Evolutionary conservation across 2,329 filamentous ascomycete genomes (phyloP).

Genomic region (Neoscytalidium dimidiatum): DNA sequence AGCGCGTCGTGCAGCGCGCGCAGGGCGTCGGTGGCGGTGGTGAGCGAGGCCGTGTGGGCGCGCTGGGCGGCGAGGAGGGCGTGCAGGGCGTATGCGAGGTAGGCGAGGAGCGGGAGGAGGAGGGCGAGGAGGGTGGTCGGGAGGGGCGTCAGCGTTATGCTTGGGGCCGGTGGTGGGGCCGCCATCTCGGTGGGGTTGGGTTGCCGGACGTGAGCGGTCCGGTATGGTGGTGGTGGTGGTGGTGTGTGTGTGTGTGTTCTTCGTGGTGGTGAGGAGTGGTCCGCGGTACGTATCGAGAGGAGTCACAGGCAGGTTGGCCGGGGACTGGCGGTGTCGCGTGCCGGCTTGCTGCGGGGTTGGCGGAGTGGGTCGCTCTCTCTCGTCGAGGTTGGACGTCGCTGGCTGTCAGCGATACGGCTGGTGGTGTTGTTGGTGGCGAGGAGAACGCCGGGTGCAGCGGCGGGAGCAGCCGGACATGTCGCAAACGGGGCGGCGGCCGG

Average conservation of each 20-base stretch:
- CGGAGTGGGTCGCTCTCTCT: neutral
- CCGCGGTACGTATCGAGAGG: no score
- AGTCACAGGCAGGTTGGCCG: no score
- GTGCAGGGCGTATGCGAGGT: slow-evolving; percentile 10
- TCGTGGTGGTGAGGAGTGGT: no score
- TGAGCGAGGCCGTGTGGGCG: slow-evolving; percentile 17
- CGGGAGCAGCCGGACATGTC: neutral
- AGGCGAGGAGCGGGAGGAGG: neutral
- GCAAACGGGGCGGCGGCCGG: neutral
- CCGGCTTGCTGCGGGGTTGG: neutral
- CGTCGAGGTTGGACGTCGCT: neutral
- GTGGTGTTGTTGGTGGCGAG: neutral
- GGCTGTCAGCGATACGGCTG: neutral
- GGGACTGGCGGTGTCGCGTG: no score
- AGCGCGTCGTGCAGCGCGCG: neutral
- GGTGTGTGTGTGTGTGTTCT: slow-evolving; percentile 20
- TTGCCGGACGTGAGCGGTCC: neutral
- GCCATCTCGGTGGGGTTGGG: slow-evolving; percentile 5
- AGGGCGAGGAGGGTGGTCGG: neutral
- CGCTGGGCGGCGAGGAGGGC: slow-evolving; percentile 15
- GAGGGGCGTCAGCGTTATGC: slow-evolving; percentile 3
- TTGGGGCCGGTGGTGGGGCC: slow-evolving; percentile 20
- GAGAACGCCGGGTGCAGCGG: neutral
- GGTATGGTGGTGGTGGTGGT: neutral
- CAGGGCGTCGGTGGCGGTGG: slow-evolving; percentile 28